Evolutionary conservation across 495 filamentous ascomycete species (phyloP).

Genomic region (Clavariopsis aquatica): DNA sequence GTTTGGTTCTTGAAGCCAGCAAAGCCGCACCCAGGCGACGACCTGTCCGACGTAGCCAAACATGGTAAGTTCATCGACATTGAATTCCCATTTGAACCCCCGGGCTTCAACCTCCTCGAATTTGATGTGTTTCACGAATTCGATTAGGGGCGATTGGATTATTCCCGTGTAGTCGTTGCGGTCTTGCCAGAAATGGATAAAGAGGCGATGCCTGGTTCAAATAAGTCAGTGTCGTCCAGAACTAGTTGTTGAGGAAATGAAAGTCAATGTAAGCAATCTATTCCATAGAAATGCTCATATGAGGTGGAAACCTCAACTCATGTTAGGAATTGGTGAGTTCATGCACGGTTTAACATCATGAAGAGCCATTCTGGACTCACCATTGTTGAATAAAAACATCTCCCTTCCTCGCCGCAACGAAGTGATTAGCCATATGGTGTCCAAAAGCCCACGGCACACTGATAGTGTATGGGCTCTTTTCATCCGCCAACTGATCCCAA

Average conservation of each 20-base stretch:
- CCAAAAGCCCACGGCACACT: conserved; percentile 42
- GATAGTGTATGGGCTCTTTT: conserved; percentile 44
- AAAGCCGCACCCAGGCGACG: conserved; percentile 19
- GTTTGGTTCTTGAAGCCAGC: conserved; percentile 20
- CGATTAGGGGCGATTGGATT: conserved; percentile 44
- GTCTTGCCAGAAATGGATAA: conserved; percentile 45
- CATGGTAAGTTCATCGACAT: conserved; percentile 4
- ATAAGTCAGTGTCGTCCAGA: not conserved
- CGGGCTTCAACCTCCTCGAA: not conserved
- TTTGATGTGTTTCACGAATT: conserved; percentile 34
- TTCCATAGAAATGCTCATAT: no score
- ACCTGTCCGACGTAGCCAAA: conserved; percentile 30
- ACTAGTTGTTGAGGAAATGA: not conserved
- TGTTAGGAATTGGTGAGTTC: no score
- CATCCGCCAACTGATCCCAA: conserved; percentile 48
- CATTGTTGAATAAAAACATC: conserved; percentile 48
- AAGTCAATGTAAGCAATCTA: no score
- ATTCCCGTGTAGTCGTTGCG: conserved; percentile 40
- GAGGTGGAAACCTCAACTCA: no score
- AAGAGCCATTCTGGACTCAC: conserved; percentile 19
- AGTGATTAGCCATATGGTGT: conserved; percentile 46
- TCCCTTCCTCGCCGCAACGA: conserved; percentile 45
- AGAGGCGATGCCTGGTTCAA: conserved; percentile 41
- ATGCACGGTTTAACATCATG: not conserved
- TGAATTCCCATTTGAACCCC: conserved; percentile 28